Conservation (phyloP, 257 asterid species). For the Nicotiana tabacum region DNA sequence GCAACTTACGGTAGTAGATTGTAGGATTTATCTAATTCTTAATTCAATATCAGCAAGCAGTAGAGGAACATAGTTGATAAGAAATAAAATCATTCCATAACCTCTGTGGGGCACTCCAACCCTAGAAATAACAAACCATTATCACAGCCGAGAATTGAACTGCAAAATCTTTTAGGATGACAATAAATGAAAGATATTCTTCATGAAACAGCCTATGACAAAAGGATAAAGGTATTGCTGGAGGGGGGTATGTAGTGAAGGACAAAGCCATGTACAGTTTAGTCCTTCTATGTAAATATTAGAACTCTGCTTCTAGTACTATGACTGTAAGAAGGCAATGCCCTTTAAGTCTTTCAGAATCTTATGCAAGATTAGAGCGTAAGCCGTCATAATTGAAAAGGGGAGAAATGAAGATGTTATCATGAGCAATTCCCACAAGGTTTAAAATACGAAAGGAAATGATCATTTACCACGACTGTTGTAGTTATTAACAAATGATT, state of each 20-base stretch:
- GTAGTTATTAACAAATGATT: not conserved
- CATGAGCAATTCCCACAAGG: not conserved
- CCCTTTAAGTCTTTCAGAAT: not conserved
- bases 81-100: slow-evolving; percentile 1
- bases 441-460: not conserved
- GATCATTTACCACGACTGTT: slow-evolving; percentile 27
- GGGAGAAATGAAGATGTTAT: not conserved
- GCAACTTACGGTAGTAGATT: too few species aligned
- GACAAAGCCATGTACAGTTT: slow-evolving; percentile 1
- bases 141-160: not conserved
- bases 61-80: not conserved
- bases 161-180: not conserved
- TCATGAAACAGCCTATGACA: not conserved
- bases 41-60: not conserved
- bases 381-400: not conserved
- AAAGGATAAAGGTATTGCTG: not conserved
- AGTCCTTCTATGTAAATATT: not conserved
- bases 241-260: not conserved
- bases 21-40: not conserved
- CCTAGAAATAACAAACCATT: not conserved
- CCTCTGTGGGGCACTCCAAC: not conserved
- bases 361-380: not conserved
- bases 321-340: not conserved
- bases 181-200: not conserved
- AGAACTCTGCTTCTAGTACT: not conserved